phyloP scores from a whole-genome alignment of 2,329 filamentous ascomycete species.

The Pseudogymnoascus sp. region DNA sequence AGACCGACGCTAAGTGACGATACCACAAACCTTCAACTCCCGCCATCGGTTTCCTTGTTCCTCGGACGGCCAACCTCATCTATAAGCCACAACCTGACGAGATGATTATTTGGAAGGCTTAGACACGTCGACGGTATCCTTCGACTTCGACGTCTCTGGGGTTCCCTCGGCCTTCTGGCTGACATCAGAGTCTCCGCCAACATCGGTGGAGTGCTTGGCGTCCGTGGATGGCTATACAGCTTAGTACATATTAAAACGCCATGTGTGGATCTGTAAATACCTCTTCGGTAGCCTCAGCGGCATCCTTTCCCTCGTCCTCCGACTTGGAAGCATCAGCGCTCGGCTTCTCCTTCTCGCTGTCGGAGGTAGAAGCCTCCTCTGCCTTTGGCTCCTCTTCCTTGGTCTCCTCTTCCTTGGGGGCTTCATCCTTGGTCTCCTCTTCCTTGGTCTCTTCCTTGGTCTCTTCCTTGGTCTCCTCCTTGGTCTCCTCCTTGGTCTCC shows the following conservation, averaged over 20 bases:
- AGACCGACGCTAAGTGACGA: background rate
- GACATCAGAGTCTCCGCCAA: constrained; percentile 37
- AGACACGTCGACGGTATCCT: constrained; percentile 39
- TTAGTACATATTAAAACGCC: constrained; percentile 16
- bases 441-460: constrained; percentile 25
- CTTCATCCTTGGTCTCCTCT: constrained; percentile 26
- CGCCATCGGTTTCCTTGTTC: constrained; percentile 1
- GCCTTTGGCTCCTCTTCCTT: constrained; percentile 24
- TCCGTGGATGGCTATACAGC: constrained; percentile 36
- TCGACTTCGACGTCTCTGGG: constrained; percentile 46
- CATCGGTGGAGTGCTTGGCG: constrained; percentile 41
- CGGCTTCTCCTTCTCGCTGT: constrained; percentile 22
- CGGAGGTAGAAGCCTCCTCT: constrained; percentile 12
- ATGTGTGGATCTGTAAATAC: constrained; percentile 12
- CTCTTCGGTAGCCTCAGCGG: constrained; percentile 16
- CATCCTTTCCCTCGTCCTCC: constrained; percentile 23
- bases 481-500: background rate
- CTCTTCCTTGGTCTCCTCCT: constrained; percentile 12
- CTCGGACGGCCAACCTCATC: constrained; percentile 3
- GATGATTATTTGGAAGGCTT: constrained; percentile 10
- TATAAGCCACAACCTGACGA: background rate
- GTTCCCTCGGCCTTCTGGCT: constrained; percentile 50
- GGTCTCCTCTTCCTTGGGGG: constrained; percentile 22
- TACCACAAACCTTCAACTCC: background rate
- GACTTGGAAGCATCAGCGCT: constrained; percentile 23